phyloP scores from a whole-genome alignment of 192 early-diverging fungal species.

The Kickxella alabastrina region DNA sequence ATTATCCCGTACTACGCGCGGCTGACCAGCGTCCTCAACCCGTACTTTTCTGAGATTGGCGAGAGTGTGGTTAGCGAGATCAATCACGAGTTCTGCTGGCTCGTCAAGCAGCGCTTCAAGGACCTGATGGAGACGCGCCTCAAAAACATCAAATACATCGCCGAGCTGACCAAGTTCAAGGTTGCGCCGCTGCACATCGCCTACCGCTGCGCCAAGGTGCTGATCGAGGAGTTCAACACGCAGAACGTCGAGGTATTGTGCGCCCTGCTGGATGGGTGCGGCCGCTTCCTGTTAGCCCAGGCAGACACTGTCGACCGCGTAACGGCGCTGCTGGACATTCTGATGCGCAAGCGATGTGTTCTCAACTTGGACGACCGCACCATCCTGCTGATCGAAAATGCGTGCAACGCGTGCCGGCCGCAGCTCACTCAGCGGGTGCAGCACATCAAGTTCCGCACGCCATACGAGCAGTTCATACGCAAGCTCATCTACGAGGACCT shows the following conservation, averaged over 20 bases:
- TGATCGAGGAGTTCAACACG: conserved; percentile 81
- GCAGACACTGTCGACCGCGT: conserved; percentile 73
- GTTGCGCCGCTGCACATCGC: conserved; percentile 75
- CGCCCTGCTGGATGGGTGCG: conserved; percentile 79
- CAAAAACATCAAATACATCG: conserved; percentile 78
- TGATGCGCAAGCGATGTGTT: conserved; percentile 83
- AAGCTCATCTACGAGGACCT: conserved; percentile 87
- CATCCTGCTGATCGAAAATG: conserved; percentile 89
- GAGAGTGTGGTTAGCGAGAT: conserved; percentile 61
- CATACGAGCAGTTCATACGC: conserved; percentile 83
- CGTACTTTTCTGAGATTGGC: conserved; percentile 85
- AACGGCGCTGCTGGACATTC: conserved; percentile 70
- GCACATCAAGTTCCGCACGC: conserved; percentile 67
- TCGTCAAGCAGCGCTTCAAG: conserved; percentile 60
- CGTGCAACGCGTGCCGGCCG: conserved; percentile 84
- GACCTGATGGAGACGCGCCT: conserved; percentile 37
- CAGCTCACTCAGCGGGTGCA: conserved; percentile 59
- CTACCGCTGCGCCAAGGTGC: conserved; percentile 79
- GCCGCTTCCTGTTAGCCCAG: conserved; percentile 76
- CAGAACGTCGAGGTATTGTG: conserved; percentile 85
- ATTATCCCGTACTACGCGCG: conserved; percentile 89
- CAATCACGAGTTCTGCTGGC: conserved; percentile 57
- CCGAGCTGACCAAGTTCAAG: conserved; percentile 92
- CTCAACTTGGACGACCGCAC: conserved; percentile 83
- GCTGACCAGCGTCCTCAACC: conserved; percentile 80